phyloP scores from a whole-genome alignment of 768 basidiomycete species.

The Trametes gibbosa region DNA sequence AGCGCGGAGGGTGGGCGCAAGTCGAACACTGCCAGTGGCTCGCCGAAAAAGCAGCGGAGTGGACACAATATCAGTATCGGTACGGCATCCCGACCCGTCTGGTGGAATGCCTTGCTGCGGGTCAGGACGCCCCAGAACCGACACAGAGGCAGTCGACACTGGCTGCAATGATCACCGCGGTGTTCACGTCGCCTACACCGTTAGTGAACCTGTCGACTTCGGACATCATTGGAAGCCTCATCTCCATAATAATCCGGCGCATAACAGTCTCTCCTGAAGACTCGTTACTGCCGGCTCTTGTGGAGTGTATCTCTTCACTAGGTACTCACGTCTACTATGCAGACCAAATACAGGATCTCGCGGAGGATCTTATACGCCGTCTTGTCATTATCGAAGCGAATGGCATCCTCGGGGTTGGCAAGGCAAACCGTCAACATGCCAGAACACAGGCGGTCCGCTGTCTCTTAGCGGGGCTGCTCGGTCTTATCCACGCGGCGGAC shows the following conservation, averaged over 20 bases:
- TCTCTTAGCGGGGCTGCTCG: conserved; percentile 66
- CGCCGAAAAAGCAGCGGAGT: conserved; percentile 72
- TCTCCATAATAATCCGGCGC: conserved; percentile 70
- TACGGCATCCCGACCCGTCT: conserved; percentile 85
- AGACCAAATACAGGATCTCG: conserved; percentile 92
- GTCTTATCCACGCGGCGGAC: conserved; percentile 66
- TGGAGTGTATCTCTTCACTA: conserved; percentile 77
- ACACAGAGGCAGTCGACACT: conserved; percentile 57
- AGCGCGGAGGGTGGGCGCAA: conserved; percentile 60
- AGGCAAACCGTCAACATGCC: conserved; percentile 37
- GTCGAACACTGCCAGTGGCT: conserved; percentile 80
- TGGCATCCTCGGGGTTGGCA: conserved; percentile 46
- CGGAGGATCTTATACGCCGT: conserved; percentile 76
- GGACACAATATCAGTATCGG: conserved; percentile 92
- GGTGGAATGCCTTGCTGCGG: conserved; percentile 70
- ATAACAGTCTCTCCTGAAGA: conserved; percentile 62
- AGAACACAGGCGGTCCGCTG: conserved; percentile 68
- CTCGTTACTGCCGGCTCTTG: conserved; percentile 59
- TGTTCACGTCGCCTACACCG: conserved; percentile 80
- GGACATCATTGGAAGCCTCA: conserved; percentile 79
- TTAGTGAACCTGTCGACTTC: conserved; percentile 89
- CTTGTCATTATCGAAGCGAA: conserved; percentile 69
- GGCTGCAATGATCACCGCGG: conserved; percentile 74
- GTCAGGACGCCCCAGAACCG: conserved; percentile 49
- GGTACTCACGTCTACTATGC: conserved; percentile 94